Evolutionary conservation across 441 rosid genomes (phyloP).

Genomic region (Pelargonium myrrhifolium): DNA sequence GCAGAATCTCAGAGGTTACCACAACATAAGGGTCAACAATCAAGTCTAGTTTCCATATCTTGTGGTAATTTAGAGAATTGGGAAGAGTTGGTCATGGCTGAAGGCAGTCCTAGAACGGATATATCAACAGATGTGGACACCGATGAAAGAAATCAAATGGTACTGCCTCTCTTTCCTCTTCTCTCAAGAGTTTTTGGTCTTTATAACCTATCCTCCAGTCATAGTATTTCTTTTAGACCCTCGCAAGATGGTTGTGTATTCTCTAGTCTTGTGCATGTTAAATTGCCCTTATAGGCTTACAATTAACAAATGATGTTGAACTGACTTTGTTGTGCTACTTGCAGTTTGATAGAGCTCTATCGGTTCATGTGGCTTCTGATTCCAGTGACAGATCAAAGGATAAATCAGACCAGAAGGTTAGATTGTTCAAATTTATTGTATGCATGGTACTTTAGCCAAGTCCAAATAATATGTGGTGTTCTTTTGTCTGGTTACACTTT

Average conservation of each 20-base stretch:
- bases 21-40: not conserved
- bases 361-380: conserved; percentile 46
- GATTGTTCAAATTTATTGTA: conserved; percentile 9
- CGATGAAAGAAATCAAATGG: conserved; percentile 20
- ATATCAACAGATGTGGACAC: conserved; percentile 21
- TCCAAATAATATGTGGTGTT: conserved; percentile 10
- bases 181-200: not conserved
- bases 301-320: not conserved
- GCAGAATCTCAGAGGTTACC: conserved; percentile 6
- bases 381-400: conserved; percentile 88
- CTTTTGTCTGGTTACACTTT: conserved; percentile 23
- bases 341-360: not conserved
- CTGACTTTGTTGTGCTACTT: not conserved
- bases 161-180: conserved; percentile 2
- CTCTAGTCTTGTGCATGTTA: too few species aligned
- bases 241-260: not conserved
- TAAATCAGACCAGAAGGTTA: conserved; percentile 89
- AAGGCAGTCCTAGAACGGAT: conserved; percentile 27
- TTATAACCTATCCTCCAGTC: not conserved
- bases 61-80: conserved; percentile 15
- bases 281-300: not conserved
- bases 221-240: not conserved
- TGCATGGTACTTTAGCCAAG: conserved; percentile 5
- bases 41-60: not conserved
- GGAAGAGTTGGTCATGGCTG: conserved; percentile 24